phyloP scores from a whole-genome alignment of 2,329 filamentous ascomycete genomes.

The Clonostachys rhizophaga region DNA sequence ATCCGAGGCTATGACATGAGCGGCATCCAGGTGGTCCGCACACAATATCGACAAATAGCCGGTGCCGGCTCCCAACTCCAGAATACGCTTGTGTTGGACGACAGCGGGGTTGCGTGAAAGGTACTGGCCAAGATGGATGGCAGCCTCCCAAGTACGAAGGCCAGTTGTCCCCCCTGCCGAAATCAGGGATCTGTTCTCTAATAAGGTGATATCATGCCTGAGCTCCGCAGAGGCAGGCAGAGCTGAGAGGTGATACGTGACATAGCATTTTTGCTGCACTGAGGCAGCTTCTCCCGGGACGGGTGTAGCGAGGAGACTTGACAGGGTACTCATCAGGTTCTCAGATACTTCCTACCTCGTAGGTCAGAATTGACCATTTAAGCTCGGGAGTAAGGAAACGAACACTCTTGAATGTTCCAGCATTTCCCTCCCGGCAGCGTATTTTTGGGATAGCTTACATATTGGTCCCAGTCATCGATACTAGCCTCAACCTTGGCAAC shows the following conservation, averaged over 20 bases:
- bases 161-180: conserved; percentile 71
- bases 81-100: conserved; percentile 50
- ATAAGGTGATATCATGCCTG: conserved; percentile 46
- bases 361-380: conserved; percentile 12
- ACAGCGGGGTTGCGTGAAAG: conserved; percentile 43
- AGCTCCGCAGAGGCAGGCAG: background rate
- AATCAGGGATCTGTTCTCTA: conserved; percentile 66
- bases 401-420: no score
- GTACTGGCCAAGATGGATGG: conserved; percentile 67
- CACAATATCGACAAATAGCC: conserved; percentile 72
- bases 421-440: no score
- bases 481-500: conserved; percentile 65
- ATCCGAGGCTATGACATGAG: conserved; percentile 64
- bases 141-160: conserved; percentile 77
- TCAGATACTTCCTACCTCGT: conserved; percentile 72
- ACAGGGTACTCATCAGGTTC: conserved; percentile 67
- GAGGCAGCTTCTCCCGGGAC: conserved; percentile 60
- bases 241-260: conserved; percentile 60
- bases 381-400: no score
- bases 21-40: conserved; percentile 57
- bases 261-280: conserved; percentile 68
- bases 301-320: conserved; percentile 57
- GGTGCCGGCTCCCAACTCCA: conserved; percentile 74
- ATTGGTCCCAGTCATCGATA: conserved; percentile 77
- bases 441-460: conserved; percentile 58